A percentile compares a stretch with the other conserved stretches of the same genome.
Evolutionary conservation across 768 basidiomycete species (phyloP).

Genomic region (Panus rudis): DNA sequence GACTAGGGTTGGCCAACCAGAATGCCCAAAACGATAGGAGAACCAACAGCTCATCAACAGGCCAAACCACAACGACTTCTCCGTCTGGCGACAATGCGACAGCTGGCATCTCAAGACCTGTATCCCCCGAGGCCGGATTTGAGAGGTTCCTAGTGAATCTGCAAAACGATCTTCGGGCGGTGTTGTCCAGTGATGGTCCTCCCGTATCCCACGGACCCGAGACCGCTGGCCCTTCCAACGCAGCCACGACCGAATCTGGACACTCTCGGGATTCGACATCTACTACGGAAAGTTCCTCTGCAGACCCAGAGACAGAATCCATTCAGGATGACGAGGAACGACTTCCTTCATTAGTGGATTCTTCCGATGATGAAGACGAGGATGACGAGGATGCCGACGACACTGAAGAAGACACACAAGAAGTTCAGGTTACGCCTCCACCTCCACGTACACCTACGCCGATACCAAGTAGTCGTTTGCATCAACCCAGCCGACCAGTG

Average conservation of each 20-base stretch:
- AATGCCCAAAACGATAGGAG: slow-evolving; percentile 6
- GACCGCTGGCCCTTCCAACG: too few relatives aligned
- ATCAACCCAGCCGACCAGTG: not conserved
- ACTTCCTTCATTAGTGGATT: too few relatives aligned
- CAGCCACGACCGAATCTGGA: too few relatives aligned
- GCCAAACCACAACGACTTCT: not conserved
- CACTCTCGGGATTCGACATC: too few relatives aligned
- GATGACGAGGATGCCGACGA: slow-evolving; percentile 24
- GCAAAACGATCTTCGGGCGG: slow-evolving; percentile 63
- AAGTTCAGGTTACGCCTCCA: not conserved
- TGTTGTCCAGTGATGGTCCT: slow-evolving; percentile 34
- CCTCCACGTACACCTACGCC: slow-evolving; percentile 19
- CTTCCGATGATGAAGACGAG: slow-evolving; percentile 18
- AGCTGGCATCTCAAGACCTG: slow-evolving; percentile 11
- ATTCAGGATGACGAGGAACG: slow-evolving; percentile 10
- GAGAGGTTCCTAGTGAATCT: slow-evolving; percentile 77
- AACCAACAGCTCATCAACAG: not conserved
- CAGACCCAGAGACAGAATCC: not conserved
- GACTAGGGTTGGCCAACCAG: slow-evolving; percentile 34
- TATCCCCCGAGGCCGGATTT: slow-evolving; percentile 60
- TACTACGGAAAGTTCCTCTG: not conserved
- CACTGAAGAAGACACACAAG: slow-evolving; percentile 16
- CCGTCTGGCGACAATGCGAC: not conserved
- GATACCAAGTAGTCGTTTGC: too few relatives aligned
- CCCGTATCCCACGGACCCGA: not conserved